Base-by-base conservation (phyloP, 2,329 filamentous ascomycete species). In the Arthroderma uncinatum region DNA sequence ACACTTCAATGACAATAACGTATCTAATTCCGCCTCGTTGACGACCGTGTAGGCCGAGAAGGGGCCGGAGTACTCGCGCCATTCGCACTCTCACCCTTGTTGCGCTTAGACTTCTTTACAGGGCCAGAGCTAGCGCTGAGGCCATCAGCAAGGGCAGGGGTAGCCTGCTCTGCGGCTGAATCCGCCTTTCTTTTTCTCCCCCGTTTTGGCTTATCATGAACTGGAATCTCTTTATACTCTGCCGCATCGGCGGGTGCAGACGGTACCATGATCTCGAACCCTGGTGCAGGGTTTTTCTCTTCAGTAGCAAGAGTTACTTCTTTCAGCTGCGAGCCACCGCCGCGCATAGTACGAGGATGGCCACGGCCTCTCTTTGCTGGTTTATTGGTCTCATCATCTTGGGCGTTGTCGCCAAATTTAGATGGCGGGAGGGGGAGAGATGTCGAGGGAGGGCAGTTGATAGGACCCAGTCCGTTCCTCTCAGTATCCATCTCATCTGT, bases 121-220 rank as follows among this genome's bases (percentile, higher is more conserved):
- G 25, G 25, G 25, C 44, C 19, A 14, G 21, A 33, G 44, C 7
- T 16, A 30, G 23, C 5, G 25, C n/a, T 14, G 33, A 25, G 25
- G 44, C 4, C 2, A 16, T 42, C 16, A 42, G 10, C 28, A 25
- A 12, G 54, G 25, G 12, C 57, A 19, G 19, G 12, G n/a, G 21
- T 36, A 12, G 36, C 44, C 10, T 19, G n/a, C 9, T 21, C 33
- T 14, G 19, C 12, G 30, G 36, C 21, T 21, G 53, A 25, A 16
- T 48, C 50, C 25, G 54, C 54, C n/a, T 56, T 56, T 40, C 57
- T 56, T 47, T 58, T 58, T 33, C 36, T 53, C 7, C 57, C 54
- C 39, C 53, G 30, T 3, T 19, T 39, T 12, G 23, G 25, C n/a
- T 14, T 16, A 19, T 30, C 16, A 6, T 19, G 44, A 33, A 19